phyloP scores from a whole-genome alignment of 306 rosid species.

The Lotus japonicus region DNA sequence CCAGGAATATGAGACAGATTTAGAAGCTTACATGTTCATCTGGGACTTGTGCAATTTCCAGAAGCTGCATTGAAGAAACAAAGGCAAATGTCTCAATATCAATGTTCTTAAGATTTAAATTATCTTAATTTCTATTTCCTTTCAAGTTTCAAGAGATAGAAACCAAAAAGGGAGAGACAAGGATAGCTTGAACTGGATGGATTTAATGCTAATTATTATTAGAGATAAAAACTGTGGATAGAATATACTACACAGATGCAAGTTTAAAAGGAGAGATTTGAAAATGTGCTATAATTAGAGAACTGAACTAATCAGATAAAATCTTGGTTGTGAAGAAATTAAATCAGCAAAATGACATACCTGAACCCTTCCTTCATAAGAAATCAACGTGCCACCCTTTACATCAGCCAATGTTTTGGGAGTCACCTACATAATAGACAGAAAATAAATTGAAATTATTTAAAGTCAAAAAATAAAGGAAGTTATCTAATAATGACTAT shows the following conservation, averaged over 20 bases:
- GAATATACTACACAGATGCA: constrained; percentile 2
- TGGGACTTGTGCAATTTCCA: constrained; percentile 98
- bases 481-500: neutral
- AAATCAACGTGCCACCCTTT: constrained; percentile 96
- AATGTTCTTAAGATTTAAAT: neutral
- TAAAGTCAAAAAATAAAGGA: neutral
- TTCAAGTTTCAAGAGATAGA: neutral
- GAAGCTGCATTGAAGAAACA: constrained; percentile 59
- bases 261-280: neutral
- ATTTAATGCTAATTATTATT: neutral
- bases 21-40: constrained; percentile 74
- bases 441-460: neutral
- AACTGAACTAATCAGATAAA: constrained; percentile 6
- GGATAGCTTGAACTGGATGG: neutral
- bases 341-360: constrained; percentile 18
- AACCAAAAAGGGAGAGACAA: neutral
- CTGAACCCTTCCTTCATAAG: constrained; percentile 72
- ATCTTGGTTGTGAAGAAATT: neutral
- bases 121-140: neutral
- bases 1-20: constrained; percentile 14
- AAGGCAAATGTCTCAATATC: neutral
- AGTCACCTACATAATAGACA: constrained; percentile 21
- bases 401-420: constrained; percentile 95
- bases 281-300: neutral
- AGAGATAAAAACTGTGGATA: neutral